phyloP scores from a whole-genome alignment of 192 early-diverging fungal species.

The Coemansia asiatica region DNA sequence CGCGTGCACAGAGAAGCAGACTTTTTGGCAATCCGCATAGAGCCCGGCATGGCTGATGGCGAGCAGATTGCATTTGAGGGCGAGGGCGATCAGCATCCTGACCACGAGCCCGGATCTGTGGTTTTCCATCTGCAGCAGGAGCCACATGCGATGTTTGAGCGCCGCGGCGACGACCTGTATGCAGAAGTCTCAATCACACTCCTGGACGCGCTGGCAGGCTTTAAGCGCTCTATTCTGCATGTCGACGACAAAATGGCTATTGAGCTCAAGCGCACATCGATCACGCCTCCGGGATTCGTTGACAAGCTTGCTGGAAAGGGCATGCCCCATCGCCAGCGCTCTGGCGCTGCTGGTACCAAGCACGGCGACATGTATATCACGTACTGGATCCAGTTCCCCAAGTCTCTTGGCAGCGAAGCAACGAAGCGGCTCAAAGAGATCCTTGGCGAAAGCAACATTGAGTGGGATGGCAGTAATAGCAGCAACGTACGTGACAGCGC shows the following conservation, averaged over 20 bases:
- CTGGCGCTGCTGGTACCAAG: constrained; percentile 1
- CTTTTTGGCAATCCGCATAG: constrained; percentile 73
- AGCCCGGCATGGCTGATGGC: constrained; percentile 82
- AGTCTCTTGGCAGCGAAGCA: constrained; percentile 11
- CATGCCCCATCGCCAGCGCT: constrained; percentile 69
- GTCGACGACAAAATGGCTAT: constrained; percentile 73
- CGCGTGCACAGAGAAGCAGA: constrained; percentile 85
- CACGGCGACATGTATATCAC: constrained; percentile 80
- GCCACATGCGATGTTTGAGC: constrained; percentile 72
- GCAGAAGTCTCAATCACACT: constrained; percentile 76
- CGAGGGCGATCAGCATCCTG: constrained; percentile 90
- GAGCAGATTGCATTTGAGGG: constrained; percentile 76
- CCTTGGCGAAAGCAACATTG: constrained; percentile 13
- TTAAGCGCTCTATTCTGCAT: constrained; percentile 72
- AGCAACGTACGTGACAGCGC: not conserved
- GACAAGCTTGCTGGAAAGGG: constrained; percentile 78
- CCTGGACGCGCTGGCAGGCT: constrained; percentile 77
- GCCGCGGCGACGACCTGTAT: constrained; percentile 75
- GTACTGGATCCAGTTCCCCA: constrained; percentile 83
- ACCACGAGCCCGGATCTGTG: constrained; percentile 82
- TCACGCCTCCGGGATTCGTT: constrained; percentile 72
- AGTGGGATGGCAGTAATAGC: constrained; percentile 37
- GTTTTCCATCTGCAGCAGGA: constrained; percentile 72
- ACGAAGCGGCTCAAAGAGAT: constrained; percentile 13
- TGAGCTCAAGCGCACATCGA: constrained; percentile 57